Evolutionary conservation across 768 basidiomycete species (phyloP).

Genomic region (Boletus rex-veris): DNA sequence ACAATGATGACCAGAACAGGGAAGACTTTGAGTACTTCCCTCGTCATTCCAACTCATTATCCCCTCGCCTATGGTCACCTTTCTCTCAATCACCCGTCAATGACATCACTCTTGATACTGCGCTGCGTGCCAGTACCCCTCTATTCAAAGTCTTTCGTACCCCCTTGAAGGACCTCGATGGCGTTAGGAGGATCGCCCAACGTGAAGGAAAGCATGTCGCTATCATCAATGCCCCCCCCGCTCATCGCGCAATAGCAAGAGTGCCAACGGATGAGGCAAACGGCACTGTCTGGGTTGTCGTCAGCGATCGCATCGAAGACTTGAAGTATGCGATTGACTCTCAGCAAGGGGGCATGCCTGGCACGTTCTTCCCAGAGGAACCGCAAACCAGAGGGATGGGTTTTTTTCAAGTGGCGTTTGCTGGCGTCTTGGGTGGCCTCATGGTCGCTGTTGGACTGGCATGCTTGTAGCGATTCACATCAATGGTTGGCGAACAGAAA

Average conservation of each 20-base stretch:
- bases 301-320: constrained; percentile 33
- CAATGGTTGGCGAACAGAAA: neutral
- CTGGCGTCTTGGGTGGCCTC: constrained; percentile 33
- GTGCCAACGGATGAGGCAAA: constrained; percentile 16
- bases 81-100: constrained; percentile 24
- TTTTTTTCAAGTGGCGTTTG: constrained; percentile 33
- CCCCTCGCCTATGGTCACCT: constrained; percentile 27
- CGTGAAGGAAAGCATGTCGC: constrained; percentile 33
- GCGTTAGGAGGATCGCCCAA: constrained; percentile 24
- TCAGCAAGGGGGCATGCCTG: constrained; percentile 32
- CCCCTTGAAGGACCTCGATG: constrained; percentile 26
- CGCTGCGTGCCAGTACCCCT: constrained; percentile 30
- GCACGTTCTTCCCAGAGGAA: constrained; percentile 24
- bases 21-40: constrained; percentile 13
- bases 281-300: constrained; percentile 30
- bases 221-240: constrained; percentile 23
- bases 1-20: constrained; percentile 1
- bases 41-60: constrained; percentile 16
- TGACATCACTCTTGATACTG: constrained; percentile 25
- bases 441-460: constrained; percentile 29
- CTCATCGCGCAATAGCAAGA: constrained; percentile 21
- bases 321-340: constrained; percentile 32
- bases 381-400: constrained; percentile 15
- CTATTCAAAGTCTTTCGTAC: constrained; percentile 34
- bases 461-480: constrained; percentile 31